Evolutionary conservation across 352 stramenopile species (phyloP).

Genomic region (Aphanomyces stellatus): DNA sequence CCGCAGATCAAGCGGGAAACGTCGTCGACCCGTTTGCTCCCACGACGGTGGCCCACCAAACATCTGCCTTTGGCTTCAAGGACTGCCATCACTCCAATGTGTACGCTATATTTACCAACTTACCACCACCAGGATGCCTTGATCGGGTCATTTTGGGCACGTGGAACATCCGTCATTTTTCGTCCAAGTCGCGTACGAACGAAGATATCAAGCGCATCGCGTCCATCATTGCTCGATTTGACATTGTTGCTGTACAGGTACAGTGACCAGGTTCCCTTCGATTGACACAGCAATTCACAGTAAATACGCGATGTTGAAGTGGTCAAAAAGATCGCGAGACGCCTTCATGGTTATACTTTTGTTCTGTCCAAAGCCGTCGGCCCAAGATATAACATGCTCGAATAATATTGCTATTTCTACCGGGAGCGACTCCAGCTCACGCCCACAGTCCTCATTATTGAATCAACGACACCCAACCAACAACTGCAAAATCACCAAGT

Average conservation of each 20-base stretch:
- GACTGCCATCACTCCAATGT: no score
- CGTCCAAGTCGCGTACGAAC: conserved; percentile 31
- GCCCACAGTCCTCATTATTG: conserved; percentile 24
- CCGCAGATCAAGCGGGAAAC: no score
- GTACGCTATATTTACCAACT: no score
- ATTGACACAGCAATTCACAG: conserved; percentile 8
- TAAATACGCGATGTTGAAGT: conserved; percentile 53
- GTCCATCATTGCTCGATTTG: conserved; percentile 43
- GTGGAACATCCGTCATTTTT: conserved; percentile 71
- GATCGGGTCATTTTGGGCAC: conserved; percentile 51
- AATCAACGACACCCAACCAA: conserved; percentile 16
- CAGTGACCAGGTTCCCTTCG: not conserved
- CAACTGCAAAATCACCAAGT: no score
- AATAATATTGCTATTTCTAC: conserved; percentile 54
- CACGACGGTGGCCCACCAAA: no score
- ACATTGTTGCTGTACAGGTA: conserved; percentile 52
- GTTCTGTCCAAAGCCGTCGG: conserved; percentile 38
- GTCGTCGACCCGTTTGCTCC: no score
- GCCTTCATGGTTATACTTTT: conserved; percentile 49
- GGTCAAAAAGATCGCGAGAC: conserved; percentile 42
- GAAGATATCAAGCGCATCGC: conserved; percentile 35
- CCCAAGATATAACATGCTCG: conserved; percentile 19
- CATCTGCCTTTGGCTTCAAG: no score
- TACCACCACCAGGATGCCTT: no score
- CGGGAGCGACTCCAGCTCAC: conserved; percentile 2